phyloP scores from a whole-genome alignment of 768 basidiomycete species.

The Tylopilus balloui region DNA sequence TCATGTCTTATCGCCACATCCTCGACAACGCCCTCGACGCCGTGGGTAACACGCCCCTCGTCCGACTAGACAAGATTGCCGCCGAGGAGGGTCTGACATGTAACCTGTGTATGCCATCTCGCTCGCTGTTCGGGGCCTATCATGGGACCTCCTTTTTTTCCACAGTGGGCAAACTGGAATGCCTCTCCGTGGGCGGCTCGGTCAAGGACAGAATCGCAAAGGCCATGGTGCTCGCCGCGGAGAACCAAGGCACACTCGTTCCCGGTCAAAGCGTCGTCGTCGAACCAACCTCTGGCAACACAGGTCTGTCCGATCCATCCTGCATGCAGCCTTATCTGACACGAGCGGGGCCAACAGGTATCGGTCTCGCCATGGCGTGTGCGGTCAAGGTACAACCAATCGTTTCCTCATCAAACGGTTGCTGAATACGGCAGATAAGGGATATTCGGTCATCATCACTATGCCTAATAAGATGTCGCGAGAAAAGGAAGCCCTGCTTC shows the following conservation, averaged over 20 bases:
- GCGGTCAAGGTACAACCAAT: constrained; percentile 75
- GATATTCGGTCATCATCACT: constrained; percentile 86
- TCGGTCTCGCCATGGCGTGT: constrained; percentile 89
- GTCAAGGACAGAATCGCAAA: constrained; percentile 97
- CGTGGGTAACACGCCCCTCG: constrained; percentile 87
- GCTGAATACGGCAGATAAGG: constrained; percentile 85
- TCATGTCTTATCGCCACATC: constrained; percentile 42
- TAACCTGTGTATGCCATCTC: constrained; percentile 66
- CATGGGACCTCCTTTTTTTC: no score
- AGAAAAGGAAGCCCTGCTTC: constrained; percentile 90
- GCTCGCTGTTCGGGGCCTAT: background rate
- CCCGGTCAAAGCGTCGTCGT: constrained; percentile 90
- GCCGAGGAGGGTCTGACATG: constrained; percentile 73
- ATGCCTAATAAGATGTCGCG: constrained; percentile 95
- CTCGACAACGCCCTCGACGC: constrained; percentile 79
- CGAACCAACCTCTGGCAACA: constrained; percentile 94
- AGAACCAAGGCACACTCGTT: constrained; percentile 77
- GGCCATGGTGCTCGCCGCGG: constrained; percentile 94
- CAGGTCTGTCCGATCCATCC: constrained; percentile 50
- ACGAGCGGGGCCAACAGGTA: constrained; percentile 45
- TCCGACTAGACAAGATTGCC: constrained; percentile 80
- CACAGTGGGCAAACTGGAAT: constrained; percentile 89
- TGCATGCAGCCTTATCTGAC: background rate
- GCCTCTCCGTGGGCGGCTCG: constrained; percentile 84
- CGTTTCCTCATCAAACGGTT: constrained; percentile 25